A percentile compares a stretch with the other conserved stretches of the same genome.
phyloP scores from a whole-genome alignment of 441 rosid species.

The Gossypium davidsonii region DNA sequence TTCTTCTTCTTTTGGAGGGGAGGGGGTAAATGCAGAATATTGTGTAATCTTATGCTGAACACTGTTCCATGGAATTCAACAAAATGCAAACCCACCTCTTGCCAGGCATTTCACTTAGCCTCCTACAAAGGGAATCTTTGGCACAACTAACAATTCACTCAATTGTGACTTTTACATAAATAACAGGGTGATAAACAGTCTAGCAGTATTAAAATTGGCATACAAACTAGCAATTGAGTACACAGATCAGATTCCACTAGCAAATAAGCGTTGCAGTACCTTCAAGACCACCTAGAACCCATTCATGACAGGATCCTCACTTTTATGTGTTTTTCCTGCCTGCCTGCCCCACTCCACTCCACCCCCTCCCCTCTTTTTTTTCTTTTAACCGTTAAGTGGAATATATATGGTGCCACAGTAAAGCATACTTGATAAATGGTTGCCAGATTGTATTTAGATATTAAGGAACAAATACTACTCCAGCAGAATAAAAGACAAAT shows the following conservation, averaged over 20 bases:
- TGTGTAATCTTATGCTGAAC: not conserved
- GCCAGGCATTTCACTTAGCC: not conserved
- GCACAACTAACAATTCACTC: not conserved
- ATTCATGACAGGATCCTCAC: not conserved
- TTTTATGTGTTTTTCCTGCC: not conserved
- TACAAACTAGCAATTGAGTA: not conserved
- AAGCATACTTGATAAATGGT: not conserved
- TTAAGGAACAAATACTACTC: not conserved
- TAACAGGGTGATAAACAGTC: not conserved
- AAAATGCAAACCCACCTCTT: not conserved
- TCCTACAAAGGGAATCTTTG: not conserved
- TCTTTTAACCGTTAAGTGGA: not conserved
- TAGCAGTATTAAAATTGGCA: constrained; percentile 1
- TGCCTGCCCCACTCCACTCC: not conserved
- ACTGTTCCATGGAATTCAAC: not conserved
- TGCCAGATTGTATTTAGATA: constrained; percentile 12
- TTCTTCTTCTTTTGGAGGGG: not conserved
- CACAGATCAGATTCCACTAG: not conserved
- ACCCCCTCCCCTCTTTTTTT: not conserved
- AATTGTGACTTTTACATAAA: not conserved
- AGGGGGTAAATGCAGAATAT: not conserved
- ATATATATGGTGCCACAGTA: constrained; percentile 1
- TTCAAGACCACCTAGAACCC: not conserved
- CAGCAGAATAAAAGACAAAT: constrained; percentile 7
- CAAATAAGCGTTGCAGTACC: not conserved